Evolutionary conservation across 2,329 filamentous ascomycete species (phyloP).

Genomic region (Aureobasidium sp.): DNA sequence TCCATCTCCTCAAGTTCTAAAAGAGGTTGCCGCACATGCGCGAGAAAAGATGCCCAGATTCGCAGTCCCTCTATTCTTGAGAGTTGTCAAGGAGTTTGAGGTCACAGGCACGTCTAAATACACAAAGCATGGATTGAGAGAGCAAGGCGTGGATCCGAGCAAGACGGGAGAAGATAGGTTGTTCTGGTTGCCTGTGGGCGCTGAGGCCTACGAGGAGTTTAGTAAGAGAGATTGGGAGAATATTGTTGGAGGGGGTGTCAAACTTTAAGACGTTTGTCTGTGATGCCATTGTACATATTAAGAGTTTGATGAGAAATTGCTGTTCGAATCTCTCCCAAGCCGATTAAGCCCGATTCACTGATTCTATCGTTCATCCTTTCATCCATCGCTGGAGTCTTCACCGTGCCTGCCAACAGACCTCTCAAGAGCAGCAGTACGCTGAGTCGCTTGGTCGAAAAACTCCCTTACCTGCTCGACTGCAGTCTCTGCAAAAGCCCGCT

Average conservation of each 20-base stretch:
- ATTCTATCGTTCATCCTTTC: background rate
- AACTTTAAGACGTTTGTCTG: slow-evolving; percentile 44
- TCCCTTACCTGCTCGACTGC: background rate
- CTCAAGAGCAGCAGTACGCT: background rate
- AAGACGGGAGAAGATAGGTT: slow-evolving; percentile 46
- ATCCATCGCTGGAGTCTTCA: background rate
- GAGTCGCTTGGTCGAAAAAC: too few species aligned
- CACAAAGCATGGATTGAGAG: slow-evolving; percentile 67
- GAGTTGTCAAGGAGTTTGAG: slow-evolving; percentile 55
- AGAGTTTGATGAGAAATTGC: background rate
- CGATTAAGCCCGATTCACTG: background rate
- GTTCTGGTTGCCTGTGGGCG: slow-evolving; percentile 59
- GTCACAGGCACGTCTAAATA: slow-evolving; percentile 84
- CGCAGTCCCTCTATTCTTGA: slow-evolving; percentile 70
- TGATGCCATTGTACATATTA: background rate
- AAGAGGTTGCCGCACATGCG: slow-evolving; percentile 56
- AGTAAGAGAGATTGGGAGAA: slow-evolving; percentile 58
- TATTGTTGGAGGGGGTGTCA: slow-evolving; percentile 61
- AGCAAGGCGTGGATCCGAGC: slow-evolving; percentile 63
- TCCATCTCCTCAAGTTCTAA: slow-evolving; percentile 36
- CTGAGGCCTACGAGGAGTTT: slow-evolving; percentile 59
- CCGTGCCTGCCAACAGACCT: background rate
- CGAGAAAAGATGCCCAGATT: slow-evolving; percentile 58
- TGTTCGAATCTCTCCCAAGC: background rate
- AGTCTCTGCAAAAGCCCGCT: background rate